Conservation (phyloP, 129 eudicot genomes). For the Flaveria robusta region DNA sequence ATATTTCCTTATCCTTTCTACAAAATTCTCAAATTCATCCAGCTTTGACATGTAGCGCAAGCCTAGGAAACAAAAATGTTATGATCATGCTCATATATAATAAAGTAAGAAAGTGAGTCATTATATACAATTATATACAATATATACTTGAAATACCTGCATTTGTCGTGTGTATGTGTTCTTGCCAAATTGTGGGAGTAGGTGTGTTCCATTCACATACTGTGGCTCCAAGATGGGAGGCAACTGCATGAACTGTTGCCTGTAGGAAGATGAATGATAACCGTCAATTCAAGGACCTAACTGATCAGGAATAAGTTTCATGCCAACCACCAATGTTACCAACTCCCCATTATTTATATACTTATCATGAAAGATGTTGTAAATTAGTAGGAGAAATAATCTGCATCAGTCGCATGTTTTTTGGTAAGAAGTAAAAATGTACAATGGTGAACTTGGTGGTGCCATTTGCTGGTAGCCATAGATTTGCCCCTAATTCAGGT, state of each 20-base stretch:
- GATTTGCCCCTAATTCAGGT: conserved; percentile 6
- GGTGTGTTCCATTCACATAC: conserved; percentile 94
- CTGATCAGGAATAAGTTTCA: conserved; percentile 12
- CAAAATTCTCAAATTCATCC: conserved; percentile 90
- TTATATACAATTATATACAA: background rate
- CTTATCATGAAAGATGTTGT: background rate
- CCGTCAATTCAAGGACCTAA: conserved; percentile 25
- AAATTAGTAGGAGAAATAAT: background rate
- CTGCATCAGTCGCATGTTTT: too few species aligned
- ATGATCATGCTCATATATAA: conserved; percentile 1
- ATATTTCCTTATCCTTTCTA: conserved; percentile 77
- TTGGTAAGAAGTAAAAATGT: background rate
- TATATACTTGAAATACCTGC: conserved; percentile 53
- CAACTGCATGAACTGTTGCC: conserved; percentile 87
- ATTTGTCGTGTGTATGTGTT: conserved; percentile 69
- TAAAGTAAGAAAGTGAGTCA: background rate
- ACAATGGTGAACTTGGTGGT: background rate
- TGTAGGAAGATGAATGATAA: conserved; percentile 37
- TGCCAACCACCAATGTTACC: background rate
- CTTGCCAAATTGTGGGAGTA: conserved; percentile 96
- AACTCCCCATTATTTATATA: background rate
- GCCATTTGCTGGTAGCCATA: background rate
- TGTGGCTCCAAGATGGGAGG: conserved; percentile 72
- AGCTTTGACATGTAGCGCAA: conserved; percentile 74
- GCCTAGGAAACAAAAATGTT: conserved; percentile 51